phyloP scores from a whole-genome alignment of 1,284 basidiomycete genomes.

The Pseudozyma sp. region DNA sequence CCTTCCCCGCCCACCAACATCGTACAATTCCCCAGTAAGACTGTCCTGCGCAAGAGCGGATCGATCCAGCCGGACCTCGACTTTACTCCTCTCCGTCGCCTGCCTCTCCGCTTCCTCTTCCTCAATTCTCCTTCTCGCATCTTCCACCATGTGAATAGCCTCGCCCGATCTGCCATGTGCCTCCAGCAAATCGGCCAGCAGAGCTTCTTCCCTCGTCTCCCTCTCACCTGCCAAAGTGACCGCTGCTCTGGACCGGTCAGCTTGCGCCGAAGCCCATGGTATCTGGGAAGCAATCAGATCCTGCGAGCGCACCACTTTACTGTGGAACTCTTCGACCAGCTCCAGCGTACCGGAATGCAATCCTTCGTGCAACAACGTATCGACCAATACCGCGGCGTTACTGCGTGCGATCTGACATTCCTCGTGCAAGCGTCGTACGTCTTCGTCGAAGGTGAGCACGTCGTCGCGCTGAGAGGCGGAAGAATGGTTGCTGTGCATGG shows the following conservation, averaged over 20 bases:
- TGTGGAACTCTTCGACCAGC: conserved; percentile 45
- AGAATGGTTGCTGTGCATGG: conserved; percentile 1
- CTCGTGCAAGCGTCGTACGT: conserved; percentile 54
- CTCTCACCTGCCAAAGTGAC: conserved; percentile 1
- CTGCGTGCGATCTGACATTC: conserved; percentile 55
- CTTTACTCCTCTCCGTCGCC: conserved; percentile 49
- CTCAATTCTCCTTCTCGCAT: conserved; percentile 25
- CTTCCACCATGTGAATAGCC: conserved; percentile 39
- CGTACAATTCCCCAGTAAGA: conserved; percentile 39
- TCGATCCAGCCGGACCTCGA: conserved; percentile 51
- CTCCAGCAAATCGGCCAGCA: conserved; percentile 57
- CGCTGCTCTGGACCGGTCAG: conserved; percentile 19
- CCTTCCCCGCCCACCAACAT: conserved; percentile 3
- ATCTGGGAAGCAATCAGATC: conserved; percentile 53
- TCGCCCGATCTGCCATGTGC: conserved; percentile 46
- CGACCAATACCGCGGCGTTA: conserved; percentile 49
- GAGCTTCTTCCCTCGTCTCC: conserved; percentile 45
- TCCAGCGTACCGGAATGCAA: conserved; percentile 21
- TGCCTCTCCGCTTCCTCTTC: conserved; percentile 55
- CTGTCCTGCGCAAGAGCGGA: conserved; percentile 40
- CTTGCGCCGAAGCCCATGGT: conserved; percentile 56
- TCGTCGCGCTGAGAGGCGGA: conserved; percentile 2
- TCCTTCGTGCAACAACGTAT: conserved; percentile 44
- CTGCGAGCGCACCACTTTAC: conserved; percentile 41
- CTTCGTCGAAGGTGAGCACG: conserved; percentile 34